Base-by-base conservation (phyloP, 768 basidiomycete genomes). In the Leccinum boreale region DNA sequence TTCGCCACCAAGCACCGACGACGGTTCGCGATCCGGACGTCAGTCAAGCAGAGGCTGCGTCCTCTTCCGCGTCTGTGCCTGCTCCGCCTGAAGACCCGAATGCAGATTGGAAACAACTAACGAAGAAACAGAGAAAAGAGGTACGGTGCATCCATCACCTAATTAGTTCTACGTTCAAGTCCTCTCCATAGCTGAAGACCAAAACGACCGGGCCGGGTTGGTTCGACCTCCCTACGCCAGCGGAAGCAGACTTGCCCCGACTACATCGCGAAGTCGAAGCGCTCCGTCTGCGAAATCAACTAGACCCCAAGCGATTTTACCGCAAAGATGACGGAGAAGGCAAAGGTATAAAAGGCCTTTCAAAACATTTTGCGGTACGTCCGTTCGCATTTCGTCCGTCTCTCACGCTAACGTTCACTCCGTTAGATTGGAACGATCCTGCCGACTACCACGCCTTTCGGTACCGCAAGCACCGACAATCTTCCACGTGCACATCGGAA, bases 261-360 rank as follows among this genome's bases (percentile, higher is more conserved):
- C 73, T 94, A 42, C 75, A 93, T 65, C 87, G 89, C 52, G 93
- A 97, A 75, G 87, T 93, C 11, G 90, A 95, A 69, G 89, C 94
- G 0, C 77, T 95, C 56, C 87, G 92, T 29, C 76, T 97, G 49
- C 84, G 88, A 51, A 93, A 93, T 68, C 88, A 92, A 57, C 81
- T 97, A 19, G 94, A 97, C 66, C 93, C 93, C 17, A 97, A 96
- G 70, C 82, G 91, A 21, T 95, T 95, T 75, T 92, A 94, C 74
- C 78, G 85, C 60, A 94, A 91, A 70, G 90, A 94, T 48, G 87
- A 89, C 58, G 89, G 90, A 4, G 90, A 94, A 73, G 85, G 89
- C 10, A 89, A 88, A 65, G 91, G 91, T 15, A 84, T 89, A 70
- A 91, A 90, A 70, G 87, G 88, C 24, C 74, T 94, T 6, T 90